Evolutionary conservation across 225 moss, liverwort and hornwort species (phyloP), one percentile per base, ranked within the genome.

Genomic region (Ulota crispa): DNA sequence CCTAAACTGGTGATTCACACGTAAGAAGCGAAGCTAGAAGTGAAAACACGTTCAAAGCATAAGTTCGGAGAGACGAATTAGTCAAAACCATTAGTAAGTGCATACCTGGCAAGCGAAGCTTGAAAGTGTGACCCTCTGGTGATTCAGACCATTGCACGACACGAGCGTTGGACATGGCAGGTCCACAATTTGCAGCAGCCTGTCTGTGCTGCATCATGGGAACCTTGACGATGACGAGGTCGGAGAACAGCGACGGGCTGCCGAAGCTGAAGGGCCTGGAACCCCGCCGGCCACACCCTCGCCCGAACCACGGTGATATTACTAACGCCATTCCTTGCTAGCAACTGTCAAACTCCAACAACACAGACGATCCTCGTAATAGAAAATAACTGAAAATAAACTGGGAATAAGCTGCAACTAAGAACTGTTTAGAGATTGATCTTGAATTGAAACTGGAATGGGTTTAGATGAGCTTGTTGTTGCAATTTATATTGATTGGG

Each of bases 231-330:
- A 85, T 53, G 61, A 88, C 88, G 13, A 85, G 71, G 79, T 82
- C 82, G 34, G 82, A 79, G 82, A 85, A 88, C 59, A 84, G 57
- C 21, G 76, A 78, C 14, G 82, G 85, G 41, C 76, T 70, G 54
- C 83, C 65, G 8, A 77, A 83, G 76, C 76, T 39, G 57, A 80
- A 83, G 21, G 82, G 82, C 64, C 80, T 72, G 12, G 57, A 64
- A 75, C 43, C 43, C 3, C 80, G 87, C 34, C 87, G 70, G 10
- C 72, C 80, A 65, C 83, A 76, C 24, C 80, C 80, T 30, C 77
- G 79, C 19, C 80, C 83, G 43, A 77, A 83, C 87, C 83, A 87
- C 4, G 83, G 87, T 45, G 87, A 83, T 59, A 87, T 68, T 10
- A 87, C 86, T 15, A 83, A 67, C 67, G 86, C 83, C 86, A 80